phyloP scores from a whole-genome alignment of 345 rosid species.

The Luvunga scandens region DNA sequence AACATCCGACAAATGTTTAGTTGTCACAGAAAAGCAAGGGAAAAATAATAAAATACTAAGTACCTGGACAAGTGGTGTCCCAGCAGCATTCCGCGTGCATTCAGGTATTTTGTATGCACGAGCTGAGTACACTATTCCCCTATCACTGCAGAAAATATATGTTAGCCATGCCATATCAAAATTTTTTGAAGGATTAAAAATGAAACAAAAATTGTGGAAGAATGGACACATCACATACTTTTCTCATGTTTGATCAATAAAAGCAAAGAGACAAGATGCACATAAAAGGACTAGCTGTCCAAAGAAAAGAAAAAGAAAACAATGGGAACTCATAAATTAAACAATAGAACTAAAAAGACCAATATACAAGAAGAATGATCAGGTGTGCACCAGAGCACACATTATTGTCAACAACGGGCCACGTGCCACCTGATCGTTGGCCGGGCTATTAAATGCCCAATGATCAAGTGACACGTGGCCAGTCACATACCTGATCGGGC shows the following conservation, averaged over 20 bases:
- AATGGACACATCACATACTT: background rate
- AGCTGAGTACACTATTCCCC: slow-evolving; percentile 86
- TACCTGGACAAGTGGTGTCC: slow-evolving; percentile 93
- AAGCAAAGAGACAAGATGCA: background rate
- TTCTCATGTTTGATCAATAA: background rate
- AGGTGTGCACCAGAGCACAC: too few relatives aligned
- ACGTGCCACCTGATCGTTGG: too few relatives aligned
- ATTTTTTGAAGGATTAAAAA: too few relatives aligned
- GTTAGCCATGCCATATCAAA: background rate
- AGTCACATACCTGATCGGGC: too few relatives aligned
- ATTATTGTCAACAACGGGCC: too few relatives aligned
- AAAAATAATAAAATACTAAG: slow-evolving; percentile 7
- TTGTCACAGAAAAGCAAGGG: slow-evolving; percentile 3
- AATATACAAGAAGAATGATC: too few relatives aligned
- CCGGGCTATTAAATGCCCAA: too few relatives aligned
- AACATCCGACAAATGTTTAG: slow-evolving; percentile 12
- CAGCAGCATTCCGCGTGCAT: slow-evolving; percentile 86
- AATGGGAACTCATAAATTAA: background rate
- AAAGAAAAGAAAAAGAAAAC: background rate
- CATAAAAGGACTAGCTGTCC: background rate
- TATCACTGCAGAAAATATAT: slow-evolving; percentile 54
- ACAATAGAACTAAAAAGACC: too few relatives aligned
- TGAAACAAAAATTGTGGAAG: background rate
- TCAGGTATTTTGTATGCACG: slow-evolving; percentile 96
- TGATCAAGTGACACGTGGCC: too few relatives aligned